These are phyloP conservation scores for Beverwykella pulmonaria DNA, from an alignment of 495 filamentous ascomycete genomes.

Conservation along the genomic window DNA sequence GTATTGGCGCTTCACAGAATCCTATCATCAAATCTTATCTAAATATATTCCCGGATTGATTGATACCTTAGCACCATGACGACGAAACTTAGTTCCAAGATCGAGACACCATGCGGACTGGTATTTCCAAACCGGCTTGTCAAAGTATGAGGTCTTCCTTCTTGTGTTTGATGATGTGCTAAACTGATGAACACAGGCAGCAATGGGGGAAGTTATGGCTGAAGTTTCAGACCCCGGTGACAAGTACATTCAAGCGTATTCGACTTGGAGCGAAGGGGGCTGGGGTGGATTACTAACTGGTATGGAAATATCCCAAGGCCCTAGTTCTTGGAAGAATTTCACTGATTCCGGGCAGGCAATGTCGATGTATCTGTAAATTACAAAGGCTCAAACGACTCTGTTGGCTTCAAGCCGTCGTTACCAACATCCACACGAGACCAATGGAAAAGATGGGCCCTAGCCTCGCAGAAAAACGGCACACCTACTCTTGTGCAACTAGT, in stretches of 20 bases:
- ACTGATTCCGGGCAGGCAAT: constrained; percentile 41
- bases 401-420: constrained; percentile 46
- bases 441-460: constrained; percentile 56
- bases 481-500: constrained; percentile 59
- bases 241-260: constrained; percentile 48
- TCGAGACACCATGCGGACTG: constrained; percentile 57
- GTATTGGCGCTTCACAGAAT: no score
- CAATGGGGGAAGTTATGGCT: constrained; percentile 54
- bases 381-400: constrained; percentile 50
- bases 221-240: constrained; percentile 41
- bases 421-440: constrained; percentile 40
- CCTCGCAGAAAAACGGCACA: constrained; percentile 52
- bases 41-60: no score
- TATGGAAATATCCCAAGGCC: neutral
- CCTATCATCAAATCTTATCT: no score
- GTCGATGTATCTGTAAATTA: constrained; percentile 61
- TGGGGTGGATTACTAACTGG: constrained; percentile 57
- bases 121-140: constrained; percentile 56
- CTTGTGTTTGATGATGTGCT: neutral
- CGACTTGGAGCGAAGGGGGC: constrained; percentile 54
- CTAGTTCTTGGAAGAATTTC: neutral
- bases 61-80: constrained; percentile 1
- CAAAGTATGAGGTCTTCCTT: constrained; percentile 48
- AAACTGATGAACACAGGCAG: constrained; percentile 44
- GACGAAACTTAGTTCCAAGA: constrained; percentile 29